A percentile compares a stretch with the other conserved stretches of the same genome.
Conservation (phyloP, 768 basidiomycete genomes). For the Omphalotus guepiniiformis region DNA sequence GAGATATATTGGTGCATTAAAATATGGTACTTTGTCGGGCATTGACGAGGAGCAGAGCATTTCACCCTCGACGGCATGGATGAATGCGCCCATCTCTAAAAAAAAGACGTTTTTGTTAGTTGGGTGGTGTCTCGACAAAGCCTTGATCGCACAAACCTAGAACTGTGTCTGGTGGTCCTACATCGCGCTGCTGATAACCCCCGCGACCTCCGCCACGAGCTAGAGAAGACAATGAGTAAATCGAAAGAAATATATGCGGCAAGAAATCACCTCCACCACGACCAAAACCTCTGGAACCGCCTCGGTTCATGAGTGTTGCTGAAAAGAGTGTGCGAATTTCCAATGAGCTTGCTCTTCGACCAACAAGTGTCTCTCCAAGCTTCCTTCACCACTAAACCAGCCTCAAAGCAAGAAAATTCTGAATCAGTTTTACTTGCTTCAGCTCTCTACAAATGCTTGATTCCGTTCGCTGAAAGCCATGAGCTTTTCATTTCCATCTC, state of each 20-base stretch:
- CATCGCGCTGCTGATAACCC: slow-evolving; percentile 66
- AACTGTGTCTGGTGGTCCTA: slow-evolving; percentile 77
- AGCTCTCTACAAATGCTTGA: background rate
- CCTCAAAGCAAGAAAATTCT: slow-evolving; percentile 9
- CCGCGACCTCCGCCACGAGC: slow-evolving; percentile 65
- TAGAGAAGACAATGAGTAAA: background rate
- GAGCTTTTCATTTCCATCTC: slow-evolving; percentile 18
- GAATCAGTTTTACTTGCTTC: no score
- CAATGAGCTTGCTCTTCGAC: slow-evolving; percentile 36
- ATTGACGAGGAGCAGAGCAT: slow-evolving; percentile 91
- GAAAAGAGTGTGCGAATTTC: background rate
- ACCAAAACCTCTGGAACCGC: slow-evolving; percentile 48
- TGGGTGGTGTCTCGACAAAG: background rate
- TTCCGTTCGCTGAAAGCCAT: background rate
- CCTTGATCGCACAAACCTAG: slow-evolving; percentile 47
- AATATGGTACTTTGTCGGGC: slow-evolving; percentile 92
- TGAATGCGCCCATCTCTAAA: slow-evolving; percentile 88
- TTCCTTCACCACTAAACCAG: slow-evolving; percentile 23
- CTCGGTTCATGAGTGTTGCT: slow-evolving; percentile 42
- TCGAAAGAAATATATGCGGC: slow-evolving; percentile 1
- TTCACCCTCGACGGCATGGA: slow-evolving; percentile 96
- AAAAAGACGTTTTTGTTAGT: slow-evolving; percentile 10
- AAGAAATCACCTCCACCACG: slow-evolving; percentile 45
- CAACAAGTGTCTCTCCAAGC: slow-evolving; percentile 18
- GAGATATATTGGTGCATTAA: slow-evolving; percentile 97